phyloP scores from a whole-genome alignment of 208 protist species.

The Acanthamoeba sp. region DNA sequence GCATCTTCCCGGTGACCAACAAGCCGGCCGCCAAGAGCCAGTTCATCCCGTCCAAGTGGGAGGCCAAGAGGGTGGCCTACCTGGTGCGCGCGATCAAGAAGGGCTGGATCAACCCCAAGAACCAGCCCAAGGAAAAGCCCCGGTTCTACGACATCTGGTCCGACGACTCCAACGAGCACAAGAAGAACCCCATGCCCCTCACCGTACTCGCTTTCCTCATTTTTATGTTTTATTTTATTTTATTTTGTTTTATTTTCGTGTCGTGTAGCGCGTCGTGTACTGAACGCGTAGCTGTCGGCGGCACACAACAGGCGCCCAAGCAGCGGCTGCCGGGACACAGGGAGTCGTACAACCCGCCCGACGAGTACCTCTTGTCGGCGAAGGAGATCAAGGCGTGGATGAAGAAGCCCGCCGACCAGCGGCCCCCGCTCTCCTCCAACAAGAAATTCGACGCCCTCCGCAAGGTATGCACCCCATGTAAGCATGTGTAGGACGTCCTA shows the following conservation, averaged over 20 bases:
- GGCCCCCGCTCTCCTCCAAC: constrained; percentile 94
- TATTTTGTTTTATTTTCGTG: constrained; percentile 32
- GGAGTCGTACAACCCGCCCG: constrained; percentile 98
- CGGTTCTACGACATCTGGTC: constrained; percentile 82
- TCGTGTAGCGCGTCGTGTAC: no score
- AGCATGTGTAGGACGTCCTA: no score
- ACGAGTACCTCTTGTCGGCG: constrained; percentile 97
- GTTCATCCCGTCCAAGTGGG: constrained; percentile 88
- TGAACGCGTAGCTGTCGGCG: no score
- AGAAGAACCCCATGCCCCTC: constrained; percentile 19
- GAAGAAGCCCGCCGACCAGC: constrained; percentile 93
- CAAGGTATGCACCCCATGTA: no score
- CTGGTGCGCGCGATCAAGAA: constrained; percentile 69
- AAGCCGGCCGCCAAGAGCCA: constrained; percentile 87
- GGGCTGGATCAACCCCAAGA: constrained; percentile 44
- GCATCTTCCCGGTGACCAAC: constrained; percentile 86
- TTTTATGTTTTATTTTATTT: not conserved
- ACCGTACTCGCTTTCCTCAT: not conserved
- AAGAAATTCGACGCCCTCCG: constrained; percentile 76
- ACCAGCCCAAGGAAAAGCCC: constrained; percentile 74
- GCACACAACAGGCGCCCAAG: constrained; percentile 1
- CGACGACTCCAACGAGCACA: constrained; percentile 18
- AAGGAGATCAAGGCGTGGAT: constrained; percentile 93
- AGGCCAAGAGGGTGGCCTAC: constrained; percentile 73
- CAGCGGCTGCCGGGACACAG: constrained; percentile 80